These are phyloP conservation scores for Globisporangium parvum DNA, from an alignment of 352 stramenopile genomes.

Conservation along the genomic window DNA sequence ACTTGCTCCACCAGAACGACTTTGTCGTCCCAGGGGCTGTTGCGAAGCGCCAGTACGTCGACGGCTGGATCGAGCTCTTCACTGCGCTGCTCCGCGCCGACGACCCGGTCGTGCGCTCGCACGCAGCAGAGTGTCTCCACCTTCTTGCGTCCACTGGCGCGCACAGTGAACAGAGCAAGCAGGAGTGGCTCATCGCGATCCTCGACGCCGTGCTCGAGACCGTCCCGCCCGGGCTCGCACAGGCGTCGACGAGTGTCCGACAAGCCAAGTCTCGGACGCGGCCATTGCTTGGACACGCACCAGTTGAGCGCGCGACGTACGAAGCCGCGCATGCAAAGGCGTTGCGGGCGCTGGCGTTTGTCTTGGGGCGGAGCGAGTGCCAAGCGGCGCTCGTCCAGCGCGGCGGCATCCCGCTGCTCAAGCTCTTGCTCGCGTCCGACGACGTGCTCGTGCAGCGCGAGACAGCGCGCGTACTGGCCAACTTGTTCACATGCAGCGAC, in stretches of 20 bases:
- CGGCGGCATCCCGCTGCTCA: conserved; percentile 50
- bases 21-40: conserved; percentile 39
- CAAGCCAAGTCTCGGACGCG: conserved; percentile 53
- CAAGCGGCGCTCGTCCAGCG: conserved; percentile 44
- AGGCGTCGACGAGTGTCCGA: conserved; percentile 48
- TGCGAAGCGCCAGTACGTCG: conserved; percentile 43
- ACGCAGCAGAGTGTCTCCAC: conserved; percentile 54
- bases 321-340: conserved; percentile 52
- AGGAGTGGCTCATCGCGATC: conserved; percentile 73
- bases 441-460: conserved; percentile 48
- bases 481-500: conserved; percentile 53
- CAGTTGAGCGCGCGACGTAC: conserved; percentile 20
- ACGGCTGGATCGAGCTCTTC: conserved; percentile 79
- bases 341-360: conserved; percentile 54
- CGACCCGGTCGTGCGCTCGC: conserved; percentile 33
- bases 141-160: conserved; percentile 35
- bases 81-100: conserved; percentile 50
- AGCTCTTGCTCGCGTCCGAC: conserved; percentile 36
- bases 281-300: conserved; percentile 31
- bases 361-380: conserved; percentile 43
- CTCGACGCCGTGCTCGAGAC: conserved; percentile 58
- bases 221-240: conserved; percentile 37
- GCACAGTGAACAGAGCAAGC: conserved; percentile 52
- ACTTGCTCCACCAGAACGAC: conserved; percentile 49
- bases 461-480: conserved; percentile 54